These are phyloP conservation scores for Cordyceps tenuipes DNA, from an alignment of 2,329 filamentous ascomycete species.

Conservation along the genomic window DNA sequence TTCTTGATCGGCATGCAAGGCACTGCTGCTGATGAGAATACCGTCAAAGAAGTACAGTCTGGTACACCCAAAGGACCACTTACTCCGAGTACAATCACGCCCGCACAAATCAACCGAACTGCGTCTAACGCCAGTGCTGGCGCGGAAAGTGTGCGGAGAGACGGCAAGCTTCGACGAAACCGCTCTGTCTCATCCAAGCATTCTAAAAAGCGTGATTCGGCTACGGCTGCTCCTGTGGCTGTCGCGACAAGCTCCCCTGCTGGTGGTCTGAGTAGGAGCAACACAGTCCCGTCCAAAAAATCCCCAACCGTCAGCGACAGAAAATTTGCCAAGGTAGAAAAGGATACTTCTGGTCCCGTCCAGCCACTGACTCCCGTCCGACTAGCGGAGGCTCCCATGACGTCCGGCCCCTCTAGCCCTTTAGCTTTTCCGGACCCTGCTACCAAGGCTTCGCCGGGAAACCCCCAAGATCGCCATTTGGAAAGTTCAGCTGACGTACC, in stretches of 20 bases:
- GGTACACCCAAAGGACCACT: conserved; percentile 47
- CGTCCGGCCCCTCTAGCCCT: not conserved
- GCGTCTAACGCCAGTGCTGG: conserved; percentile 83
- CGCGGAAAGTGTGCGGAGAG: conserved; percentile 76
- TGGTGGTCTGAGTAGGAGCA: conserved; percentile 58
- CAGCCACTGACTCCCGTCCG: conserved; percentile 30
- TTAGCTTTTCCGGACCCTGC: not conserved
- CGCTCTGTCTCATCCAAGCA: conserved; percentile 87
- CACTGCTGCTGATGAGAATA: conserved; percentile 87
- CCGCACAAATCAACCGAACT: conserved; percentile 58
- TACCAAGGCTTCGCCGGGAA: conserved; percentile 21
- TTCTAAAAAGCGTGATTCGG: conserved; percentile 65
- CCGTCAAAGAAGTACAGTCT: conserved; percentile 56
- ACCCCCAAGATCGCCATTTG: conserved; percentile 42
- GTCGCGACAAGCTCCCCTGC: conserved; percentile 43
- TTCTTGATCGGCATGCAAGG: conserved; percentile 98
- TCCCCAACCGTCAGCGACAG: conserved; percentile 63
- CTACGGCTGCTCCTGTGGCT: conserved; percentile 59
- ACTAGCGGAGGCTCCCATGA: conserved; percentile 14
- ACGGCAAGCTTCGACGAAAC: conserved; percentile 73
- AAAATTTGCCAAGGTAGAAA: conserved; percentile 47
- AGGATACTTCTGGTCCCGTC: conserved; percentile 25
- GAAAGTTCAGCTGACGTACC: conserved; percentile 32
- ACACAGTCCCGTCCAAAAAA: conserved; percentile 87
- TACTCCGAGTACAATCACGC: conserved; percentile 39